Evolutionary conservation across 2,329 filamentous ascomycete genomes (phyloP).

Genomic region (Scleromitrula shiraiana): DNA sequence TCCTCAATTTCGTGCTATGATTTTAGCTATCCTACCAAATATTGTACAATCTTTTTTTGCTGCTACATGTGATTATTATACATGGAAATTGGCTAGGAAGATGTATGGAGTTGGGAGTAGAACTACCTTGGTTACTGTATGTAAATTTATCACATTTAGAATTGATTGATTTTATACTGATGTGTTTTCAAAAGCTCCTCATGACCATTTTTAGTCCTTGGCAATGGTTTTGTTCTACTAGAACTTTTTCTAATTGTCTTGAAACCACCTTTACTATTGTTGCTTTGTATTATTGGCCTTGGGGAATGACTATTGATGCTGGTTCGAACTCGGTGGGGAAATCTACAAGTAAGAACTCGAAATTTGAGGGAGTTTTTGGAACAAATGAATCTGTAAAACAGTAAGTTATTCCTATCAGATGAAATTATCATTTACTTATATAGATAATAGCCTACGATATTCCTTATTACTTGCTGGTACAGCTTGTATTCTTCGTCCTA

Average conservation of each 20-base stretch:
- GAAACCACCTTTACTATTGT: constrained; percentile 81
- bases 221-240: constrained; percentile 93
- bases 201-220: constrained; percentile 73
- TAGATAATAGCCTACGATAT: constrained; percentile 44
- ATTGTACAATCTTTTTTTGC: constrained; percentile 70
- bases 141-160: constrained; percentile 10
- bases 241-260: constrained; percentile 89
- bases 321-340: background rate
- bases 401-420: constrained; percentile 16
- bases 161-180: background rate
- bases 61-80: constrained; percentile 74
- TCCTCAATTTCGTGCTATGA: constrained; percentile 49
- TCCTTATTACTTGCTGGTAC: constrained; percentile 70
- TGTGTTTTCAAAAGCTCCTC: constrained; percentile 45
- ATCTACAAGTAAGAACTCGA: background rate
- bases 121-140: constrained; percentile 62
- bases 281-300: constrained; percentile 81
- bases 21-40: constrained; percentile 67
- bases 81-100: constrained; percentile 70
- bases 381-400: constrained; percentile 28
- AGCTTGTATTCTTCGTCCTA: constrained; percentile 81
- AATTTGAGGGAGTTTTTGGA: constrained; percentile 14
- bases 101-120: constrained; percentile 61
- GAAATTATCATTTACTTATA: background rate
- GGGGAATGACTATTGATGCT: constrained; percentile 51